Evolutionary conservation across 177 flowering plant species (phyloP).

Genomic region (Vitis hybrid): DNA sequence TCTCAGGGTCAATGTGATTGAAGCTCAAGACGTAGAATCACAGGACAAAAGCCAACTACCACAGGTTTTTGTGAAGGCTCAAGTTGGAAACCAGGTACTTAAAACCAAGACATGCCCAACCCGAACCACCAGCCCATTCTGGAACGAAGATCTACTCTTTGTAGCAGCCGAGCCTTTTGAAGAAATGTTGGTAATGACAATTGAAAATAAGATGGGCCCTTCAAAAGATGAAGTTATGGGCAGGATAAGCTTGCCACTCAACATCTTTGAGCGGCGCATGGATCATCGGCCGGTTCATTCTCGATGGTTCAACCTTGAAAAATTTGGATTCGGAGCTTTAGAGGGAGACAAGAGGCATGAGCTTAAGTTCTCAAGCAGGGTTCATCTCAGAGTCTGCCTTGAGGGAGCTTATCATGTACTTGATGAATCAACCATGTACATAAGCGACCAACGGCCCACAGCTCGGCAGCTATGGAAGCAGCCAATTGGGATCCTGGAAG

Average conservation of each 20-base stretch:
- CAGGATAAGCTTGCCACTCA: constrained; percentile 42
- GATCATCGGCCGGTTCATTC: constrained; percentile 79
- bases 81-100: constrained; percentile 71
- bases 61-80: constrained; percentile 64
- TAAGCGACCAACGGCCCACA: constrained; percentile 68
- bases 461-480: constrained; percentile 78
- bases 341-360: constrained; percentile 73
- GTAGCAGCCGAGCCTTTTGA: constrained; percentile 94
- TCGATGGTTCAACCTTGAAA: constrained; percentile 82
- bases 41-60: constrained; percentile 56
- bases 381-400: constrained; percentile 79
- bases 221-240: constrained; percentile 69
- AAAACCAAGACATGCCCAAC: constrained; percentile 58
- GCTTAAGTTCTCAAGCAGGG: constrained; percentile 65
- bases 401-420: constrained; percentile 86
- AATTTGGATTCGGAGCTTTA: constrained; percentile 56
- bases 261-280: constrained; percentile 56
- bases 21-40: constrained; percentile 83
- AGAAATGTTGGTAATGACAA: constrained; percentile 57
- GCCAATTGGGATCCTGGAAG: constrained; percentile 73
- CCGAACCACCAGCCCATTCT: constrained; percentile 56
- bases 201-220: constrained; percentile 51
- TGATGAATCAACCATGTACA: constrained; percentile 71
- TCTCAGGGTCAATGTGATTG: constrained; percentile 84
- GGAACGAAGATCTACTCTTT: constrained; percentile 87